These are phyloP conservation scores for Piromyces finnis DNA, from an alignment of 192 early-diverging fungal genomes.

Conservation along the genomic window DNA sequence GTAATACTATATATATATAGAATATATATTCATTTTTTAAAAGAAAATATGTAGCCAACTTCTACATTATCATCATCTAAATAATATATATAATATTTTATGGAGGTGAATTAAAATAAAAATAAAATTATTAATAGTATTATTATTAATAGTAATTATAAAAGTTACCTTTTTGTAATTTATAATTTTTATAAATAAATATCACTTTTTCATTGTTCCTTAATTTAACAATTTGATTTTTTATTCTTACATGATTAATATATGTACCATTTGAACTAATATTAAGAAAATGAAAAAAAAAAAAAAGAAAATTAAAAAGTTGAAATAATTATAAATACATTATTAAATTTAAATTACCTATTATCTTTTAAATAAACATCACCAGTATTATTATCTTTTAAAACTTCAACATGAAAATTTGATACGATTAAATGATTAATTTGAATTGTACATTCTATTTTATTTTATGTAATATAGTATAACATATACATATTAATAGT, in stretches of 20 bases:
- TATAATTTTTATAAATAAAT: neutral
- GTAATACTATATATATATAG: no score
- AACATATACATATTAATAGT: no score
- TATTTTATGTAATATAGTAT: no score
- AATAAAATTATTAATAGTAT: no score
- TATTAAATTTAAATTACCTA: neutral
- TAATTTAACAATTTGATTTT: neutral
- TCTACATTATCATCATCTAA: neutral
- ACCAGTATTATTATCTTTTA: neutral
- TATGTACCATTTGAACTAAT: neutral
- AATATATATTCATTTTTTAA: neutral
- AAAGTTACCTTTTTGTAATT: neutral
- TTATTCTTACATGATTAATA: neutral
- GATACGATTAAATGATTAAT: neutral
- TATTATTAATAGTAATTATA: neutral
- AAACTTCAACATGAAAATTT: neutral
- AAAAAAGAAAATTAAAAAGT: no score
- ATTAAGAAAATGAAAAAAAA: no score
- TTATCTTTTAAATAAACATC: neutral
- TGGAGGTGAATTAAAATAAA: no score
- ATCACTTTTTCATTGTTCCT: neutral
- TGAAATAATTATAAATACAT: no score
- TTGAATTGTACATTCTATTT: neutral
- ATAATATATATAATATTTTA: no score
- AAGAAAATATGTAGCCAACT: neutral